Evolutionary conservation across 2,329 filamentous ascomycete genomes (phyloP).

Genomic region (Exophiala aquamarina): DNA sequence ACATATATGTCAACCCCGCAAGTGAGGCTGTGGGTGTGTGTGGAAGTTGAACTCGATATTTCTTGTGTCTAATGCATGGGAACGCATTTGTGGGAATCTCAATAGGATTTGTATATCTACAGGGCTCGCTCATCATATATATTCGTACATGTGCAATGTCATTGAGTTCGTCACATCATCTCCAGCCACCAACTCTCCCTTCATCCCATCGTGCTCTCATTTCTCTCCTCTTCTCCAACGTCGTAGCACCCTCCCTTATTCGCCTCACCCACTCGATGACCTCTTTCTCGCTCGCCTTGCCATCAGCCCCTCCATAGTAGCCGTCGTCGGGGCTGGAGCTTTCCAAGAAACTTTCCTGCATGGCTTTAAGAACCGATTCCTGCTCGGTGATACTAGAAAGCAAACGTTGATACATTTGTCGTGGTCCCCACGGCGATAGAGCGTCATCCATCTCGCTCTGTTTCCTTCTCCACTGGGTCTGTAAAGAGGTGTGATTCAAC

Average conservation of each 20-base stretch:
- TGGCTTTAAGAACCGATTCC: conserved; percentile 72
- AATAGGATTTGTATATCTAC: too few relatives aligned
- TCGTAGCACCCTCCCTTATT: conserved; percentile 76
- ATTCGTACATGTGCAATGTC: too few relatives aligned
- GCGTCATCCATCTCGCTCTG: conserved; percentile 86
- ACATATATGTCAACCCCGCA: too few relatives aligned
- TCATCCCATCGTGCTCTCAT: conserved; percentile 94
- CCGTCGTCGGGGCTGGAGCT: conserved; percentile 41
- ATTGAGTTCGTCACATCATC: conserved; percentile 49
- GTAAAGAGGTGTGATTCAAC: conserved; percentile 78
- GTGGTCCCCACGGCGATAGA: conserved; percentile 79
- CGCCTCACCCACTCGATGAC: conserved; percentile 79
- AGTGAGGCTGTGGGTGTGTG: too few relatives aligned
- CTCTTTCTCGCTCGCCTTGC: conserved; percentile 73
- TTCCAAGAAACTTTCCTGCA: conserved; percentile 93
- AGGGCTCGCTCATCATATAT: too few relatives aligned
- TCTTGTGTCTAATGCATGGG: too few relatives aligned
- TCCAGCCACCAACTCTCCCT: conserved; percentile 90
- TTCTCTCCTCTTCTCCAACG: conserved; percentile 78
- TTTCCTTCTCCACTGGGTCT: conserved; percentile 88
- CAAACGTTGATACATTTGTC: conserved; percentile 80
- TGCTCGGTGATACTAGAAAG: conserved; percentile 78
- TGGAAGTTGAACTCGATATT: too few relatives aligned
- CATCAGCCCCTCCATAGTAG: conserved; percentile 43
- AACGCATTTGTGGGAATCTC: too few relatives aligned